Percentiles rank a stretch among this genome's conserved stretches.
Evolutionary conservation across 2,329 filamentous ascomycete species (phyloP).

Genomic region (Pyricularia sp.): DNA sequence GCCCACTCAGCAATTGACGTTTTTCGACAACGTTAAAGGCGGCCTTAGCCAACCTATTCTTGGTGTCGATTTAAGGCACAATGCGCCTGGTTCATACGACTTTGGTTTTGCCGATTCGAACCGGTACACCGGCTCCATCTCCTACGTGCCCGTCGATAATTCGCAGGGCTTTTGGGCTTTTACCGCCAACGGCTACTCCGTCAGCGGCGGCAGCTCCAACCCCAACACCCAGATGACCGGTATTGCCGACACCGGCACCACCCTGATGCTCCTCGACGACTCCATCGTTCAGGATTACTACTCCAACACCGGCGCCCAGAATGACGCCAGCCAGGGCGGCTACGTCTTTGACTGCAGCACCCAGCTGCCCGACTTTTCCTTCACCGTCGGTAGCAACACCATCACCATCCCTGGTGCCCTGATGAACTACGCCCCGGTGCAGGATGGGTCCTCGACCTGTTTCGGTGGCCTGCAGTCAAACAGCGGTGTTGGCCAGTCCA

Average conservation of each 20-base stretch:
- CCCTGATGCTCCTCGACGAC: slow-evolving; percentile 42
- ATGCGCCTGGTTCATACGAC: slow-evolving; percentile 23
- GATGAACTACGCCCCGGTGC: slow-evolving; percentile 38
- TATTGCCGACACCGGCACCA: slow-evolving; percentile 52
- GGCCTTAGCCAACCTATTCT: slow-evolving; percentile 37
- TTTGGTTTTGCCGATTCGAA: slow-evolving; percentile 23
- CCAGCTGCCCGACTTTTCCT: slow-evolving; percentile 36
- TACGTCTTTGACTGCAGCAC: slow-evolving; percentile 42
- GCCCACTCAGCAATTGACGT: slow-evolving; percentile 18
- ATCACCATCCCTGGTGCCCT: slow-evolving; percentile 39
- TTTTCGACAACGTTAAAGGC: slow-evolving; percentile 25
- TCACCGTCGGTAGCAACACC: slow-evolving; percentile 33
- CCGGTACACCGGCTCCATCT: slow-evolving; percentile 21
- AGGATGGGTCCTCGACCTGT: slow-evolving; percentile 9
- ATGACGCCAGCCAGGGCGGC: slow-evolving; percentile 30
- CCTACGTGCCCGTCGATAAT: slow-evolving; percentile 21
- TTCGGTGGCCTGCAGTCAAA: slow-evolving; percentile 11
- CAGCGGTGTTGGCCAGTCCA: slow-evolving; percentile 14
- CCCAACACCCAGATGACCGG: slow-evolving; percentile 20
- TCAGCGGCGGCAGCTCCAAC: slow-evolving; percentile 16
- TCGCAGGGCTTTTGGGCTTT: slow-evolving; percentile 29
- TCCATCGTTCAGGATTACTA: slow-evolving; percentile 43
- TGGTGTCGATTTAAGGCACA: slow-evolving; percentile 33
- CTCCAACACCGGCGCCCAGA: slow-evolving; percentile 27
- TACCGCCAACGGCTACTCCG: slow-evolving; percentile 20